Conservation (phyloP, 2,329 filamentous ascomycete species). For the Fusarium sacchari region DNA sequence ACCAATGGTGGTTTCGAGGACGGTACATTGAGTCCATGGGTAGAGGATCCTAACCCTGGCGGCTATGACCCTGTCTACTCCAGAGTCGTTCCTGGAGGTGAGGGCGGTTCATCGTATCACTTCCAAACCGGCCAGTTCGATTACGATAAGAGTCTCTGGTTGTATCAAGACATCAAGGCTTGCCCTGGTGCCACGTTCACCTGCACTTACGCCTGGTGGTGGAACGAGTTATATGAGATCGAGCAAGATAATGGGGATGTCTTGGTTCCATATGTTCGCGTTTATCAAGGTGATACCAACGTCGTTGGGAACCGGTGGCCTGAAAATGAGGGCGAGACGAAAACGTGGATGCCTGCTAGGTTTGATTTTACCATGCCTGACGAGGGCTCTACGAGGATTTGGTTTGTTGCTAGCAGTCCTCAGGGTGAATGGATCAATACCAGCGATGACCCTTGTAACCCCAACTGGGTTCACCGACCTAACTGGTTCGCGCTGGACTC, state of each 20-base stretch:
- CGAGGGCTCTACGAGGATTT: not conserved
- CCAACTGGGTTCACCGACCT: not conserved
- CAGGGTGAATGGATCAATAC: not conserved
- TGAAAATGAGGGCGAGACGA: not conserved
- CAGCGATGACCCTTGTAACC: not conserved
- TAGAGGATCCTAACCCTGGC: not conserved
- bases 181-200: not conserved
- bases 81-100: not conserved
- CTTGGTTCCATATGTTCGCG: constrained; percentile 4
- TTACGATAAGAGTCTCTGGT: not conserved
- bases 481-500: constrained; percentile 5
- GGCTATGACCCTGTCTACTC: not conserved
- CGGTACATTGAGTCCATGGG: not conserved
- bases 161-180: not conserved
- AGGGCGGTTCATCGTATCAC: not conserved
- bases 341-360: not conserved
- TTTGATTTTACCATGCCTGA: not conserved
- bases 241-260: fast-evolving
- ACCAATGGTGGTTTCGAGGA: not conserved
- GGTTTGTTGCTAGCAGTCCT: constrained; percentile 14
- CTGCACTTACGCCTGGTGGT: not conserved
- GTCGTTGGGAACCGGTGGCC: not conserved
- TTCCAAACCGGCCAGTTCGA: constrained; percentile 8
- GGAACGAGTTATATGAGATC: constrained; percentile 1
- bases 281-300: not conserved